These are phyloP conservation scores for Zychaea mexicana DNA, from an alignment of 371 early-diverging fungal species.

Conservation along the genomic window DNA sequence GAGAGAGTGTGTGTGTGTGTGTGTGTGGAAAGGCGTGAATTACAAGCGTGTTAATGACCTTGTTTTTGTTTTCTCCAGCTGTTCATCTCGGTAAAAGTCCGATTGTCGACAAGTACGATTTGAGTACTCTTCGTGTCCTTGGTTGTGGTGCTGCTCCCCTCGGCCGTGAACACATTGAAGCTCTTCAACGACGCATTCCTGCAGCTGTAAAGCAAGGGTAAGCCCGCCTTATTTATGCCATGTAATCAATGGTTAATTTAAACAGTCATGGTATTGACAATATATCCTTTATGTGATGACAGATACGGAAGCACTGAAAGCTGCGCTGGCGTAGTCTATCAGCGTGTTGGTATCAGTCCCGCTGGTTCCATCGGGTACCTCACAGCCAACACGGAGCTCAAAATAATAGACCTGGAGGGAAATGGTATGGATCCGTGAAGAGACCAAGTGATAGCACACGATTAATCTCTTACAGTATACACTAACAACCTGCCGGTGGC, in stretches of 20 bases:
- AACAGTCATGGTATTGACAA: constrained; percentile 49
- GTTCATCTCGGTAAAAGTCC: constrained; percentile 67
- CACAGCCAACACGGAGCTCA: constrained; percentile 69
- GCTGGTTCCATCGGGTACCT: constrained; percentile 73
- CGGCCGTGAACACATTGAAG: constrained; percentile 55
- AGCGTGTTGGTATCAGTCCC: constrained; percentile 19
- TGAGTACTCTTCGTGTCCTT: constrained; percentile 62
- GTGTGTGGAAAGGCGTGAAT: too few species aligned
- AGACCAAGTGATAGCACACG: too few species aligned
- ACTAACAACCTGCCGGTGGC: too few species aligned
- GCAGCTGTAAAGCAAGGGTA: constrained; percentile 67
- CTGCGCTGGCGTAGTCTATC: constrained; percentile 52
- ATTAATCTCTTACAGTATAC: too few species aligned
- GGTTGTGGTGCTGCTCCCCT: constrained; percentile 87
- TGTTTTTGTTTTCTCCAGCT: constrained; percentile 18
- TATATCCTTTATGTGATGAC: not conserved
- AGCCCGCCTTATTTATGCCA: too few species aligned
- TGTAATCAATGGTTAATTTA: constrained; percentile 45
- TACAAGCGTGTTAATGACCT: too few species aligned
- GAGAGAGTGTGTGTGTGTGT: too few species aligned
- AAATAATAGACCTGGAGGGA: constrained; percentile 63
- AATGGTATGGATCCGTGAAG: constrained; percentile 36
- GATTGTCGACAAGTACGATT: constrained; percentile 65
- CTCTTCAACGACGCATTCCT: constrained; percentile 53
- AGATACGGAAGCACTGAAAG: constrained; percentile 78